Base-by-base conservation (phyloP, 225 moss, liverwort and hornwort genomes). In the Physcomitrellopsis africana region DNA sequence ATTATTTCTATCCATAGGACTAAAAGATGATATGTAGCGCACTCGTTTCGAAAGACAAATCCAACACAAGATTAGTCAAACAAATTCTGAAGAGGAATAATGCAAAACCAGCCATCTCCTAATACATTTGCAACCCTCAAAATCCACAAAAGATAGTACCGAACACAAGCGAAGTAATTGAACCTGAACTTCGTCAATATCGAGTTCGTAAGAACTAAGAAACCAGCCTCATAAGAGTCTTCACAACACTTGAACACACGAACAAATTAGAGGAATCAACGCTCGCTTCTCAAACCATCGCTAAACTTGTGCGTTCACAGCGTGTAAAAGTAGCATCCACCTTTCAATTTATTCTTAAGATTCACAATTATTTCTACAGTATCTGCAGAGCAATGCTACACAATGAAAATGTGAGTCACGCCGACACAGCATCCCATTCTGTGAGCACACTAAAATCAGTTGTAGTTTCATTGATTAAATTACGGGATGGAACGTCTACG, bases 281-380 rank as follows among this genome's bases (percentile, higher is more conserved):
- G 12, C 14, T 1, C 5, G n/a, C 13, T 10, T 18, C 55, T 65
- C 8, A 44, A 44, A 44, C 45, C 24, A 45, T 18, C 13, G 54
- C 9, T 26, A 27, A 26, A 54, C 12, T 42, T 43, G 23, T 1
- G 14, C 42, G 17, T 55, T 37, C 32, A 7, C 4, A 37, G 32
- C 32, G 32, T 37, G 1, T 37, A 9, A 74, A 24, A 49, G 6
- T 0, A 5, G 44, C 27, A 19, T 63, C 13, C 47, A 85, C 91
- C 92, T 85, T 92, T 89, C 92, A 92, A 89, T 72, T 87, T 86
- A 44, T 87, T 86, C 70, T 92, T 87, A 3, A 85, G 86, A 44
- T 92, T 89, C 1, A 92, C 92, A 32, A 83, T 92, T n/a, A 89
- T 86, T 72, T 89, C 85, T 11, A 85, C 86, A 65, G 85, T 89